Base-by-base conservation (phyloP, 1,284 basidiomycete species). In the Cryptococcus depauperatus region DNA sequence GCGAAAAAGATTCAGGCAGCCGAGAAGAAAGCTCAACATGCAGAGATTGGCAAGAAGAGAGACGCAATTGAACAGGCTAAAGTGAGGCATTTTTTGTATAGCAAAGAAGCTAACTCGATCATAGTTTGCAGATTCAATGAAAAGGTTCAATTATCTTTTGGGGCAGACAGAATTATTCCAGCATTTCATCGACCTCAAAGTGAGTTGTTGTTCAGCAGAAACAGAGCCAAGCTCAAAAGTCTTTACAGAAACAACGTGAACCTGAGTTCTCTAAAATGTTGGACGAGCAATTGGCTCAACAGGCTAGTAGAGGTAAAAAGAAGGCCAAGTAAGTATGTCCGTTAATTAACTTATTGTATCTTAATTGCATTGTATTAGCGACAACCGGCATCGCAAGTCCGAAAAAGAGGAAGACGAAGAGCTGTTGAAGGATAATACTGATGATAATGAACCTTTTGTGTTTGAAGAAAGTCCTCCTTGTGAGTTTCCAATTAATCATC, bases 391-490 rank as follows among this genome's bases (percentile, higher is more conserved):
- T 60, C 81, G 93, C 45, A 96, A 93, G 72, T 92, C 88, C 0
- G 93, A 98, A 69, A 96, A 96, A 71, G 93, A 97, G 64, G 93
- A 97, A 67, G 93, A 97, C 52, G 91, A 96, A 58, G 92, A 97
- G 69, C 62, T 97, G 62, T 72, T 97, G 41, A 86, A 90, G 57
- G 88, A 90, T 44, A 84, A 81, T 3, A 85, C 88, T 54, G 76
- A 83, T 29, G 86, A 83, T 21, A 85, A 83, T 8, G 81, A 85
- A 52, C 85, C 88, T 0, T 86, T 82, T 56, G 87, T 93, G 1
- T 96, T 95, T 51, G 90, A 93, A 61, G 83, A 90, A 57, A 89
- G 85, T 1, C 91, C 90, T 0, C 80, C 80, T 57, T 95, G 90
- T 93, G 55, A 60, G 82, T 74, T 1, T 38, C 47, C 22, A n/a